A percentile compares a stretch with the other conserved stretches of the same genome.
phyloP scores from a whole-genome alignment of 2,329 filamentous ascomycete species.

The Endothia cerciana region DNA sequence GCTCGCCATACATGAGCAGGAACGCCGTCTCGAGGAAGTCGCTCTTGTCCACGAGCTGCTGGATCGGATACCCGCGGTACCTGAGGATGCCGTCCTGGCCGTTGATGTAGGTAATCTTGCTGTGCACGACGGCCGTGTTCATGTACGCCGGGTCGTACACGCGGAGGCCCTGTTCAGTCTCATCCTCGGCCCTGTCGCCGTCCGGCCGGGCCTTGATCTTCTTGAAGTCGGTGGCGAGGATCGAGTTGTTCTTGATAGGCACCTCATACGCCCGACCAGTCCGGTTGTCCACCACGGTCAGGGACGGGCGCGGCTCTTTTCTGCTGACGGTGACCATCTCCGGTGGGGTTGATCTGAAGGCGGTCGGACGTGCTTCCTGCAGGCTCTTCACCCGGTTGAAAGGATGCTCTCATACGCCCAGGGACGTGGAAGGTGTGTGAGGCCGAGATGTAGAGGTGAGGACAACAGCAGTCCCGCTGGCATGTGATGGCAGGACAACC shows the following conservation, averaged over 20 bases:
- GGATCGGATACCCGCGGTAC: slow-evolving; percentile 56
- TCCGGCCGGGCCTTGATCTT: slow-evolving; percentile 46
- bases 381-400: background rate
- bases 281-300: slow-evolving; percentile 54
- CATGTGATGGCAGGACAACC: background rate
- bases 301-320: slow-evolving; percentile 35
- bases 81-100: slow-evolving; percentile 54
- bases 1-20: slow-evolving; percentile 55
- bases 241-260: slow-evolving; percentile 53
- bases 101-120: slow-evolving; percentile 57
- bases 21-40: slow-evolving; percentile 55
- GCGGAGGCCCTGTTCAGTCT: slow-evolving; percentile 52
- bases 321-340: slow-evolving; percentile 37
- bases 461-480: background rate
- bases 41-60: slow-evolving; percentile 53
- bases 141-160: slow-evolving; percentile 57
- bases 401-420: background rate
- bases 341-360: background rate
- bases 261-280: slow-evolving; percentile 53
- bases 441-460: background rate
- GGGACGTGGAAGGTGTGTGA: background rate
- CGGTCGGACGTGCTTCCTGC: background rate
- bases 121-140: slow-evolving; percentile 56
- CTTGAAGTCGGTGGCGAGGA: slow-evolving; percentile 56
- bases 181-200: slow-evolving; percentile 46